Base-by-base conservation (phyloP, 352 stramenopile species). In the Globisporangium rhizosaccharum region DNA sequence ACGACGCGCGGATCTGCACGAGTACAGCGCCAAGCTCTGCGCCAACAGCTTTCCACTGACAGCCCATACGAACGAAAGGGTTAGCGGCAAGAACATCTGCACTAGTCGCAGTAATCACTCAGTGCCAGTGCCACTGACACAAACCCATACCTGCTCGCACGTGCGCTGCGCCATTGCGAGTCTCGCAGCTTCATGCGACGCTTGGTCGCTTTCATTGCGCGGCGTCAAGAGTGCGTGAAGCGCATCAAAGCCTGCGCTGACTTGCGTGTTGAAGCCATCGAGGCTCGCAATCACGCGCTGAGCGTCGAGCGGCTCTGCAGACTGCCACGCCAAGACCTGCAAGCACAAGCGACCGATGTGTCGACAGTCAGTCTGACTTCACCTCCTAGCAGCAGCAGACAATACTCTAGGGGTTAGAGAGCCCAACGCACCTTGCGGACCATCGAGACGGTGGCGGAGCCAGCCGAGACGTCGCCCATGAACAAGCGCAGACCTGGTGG, bases 381-480 rank as follows among this genome's bases (percentile, higher is more conserved):
- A 39, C 33, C 1, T 12, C 10, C 33, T 10, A 12, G 5, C 33
- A 12, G 33, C 7, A 12, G 7, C 30, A 36, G 30, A 36, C 30
- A 36, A 36, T 9, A 9, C 10, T 8, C 33, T 14, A 39, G 10
- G 33, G 2, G 33, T 6, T 39, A 39, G 33, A 12, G 1, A 10
- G 8, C 33, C 1, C 15, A 41, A 11, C 88, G 57, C 25, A 98
- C 76, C 57, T 91, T 67, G 7, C 72, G 76, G 46, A 90, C 85
- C 85, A 94, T 91, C 2, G 85, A 94, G 28, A 94, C 85, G 4
- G 85, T 92, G 2, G 80, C 90, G 2, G 91, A 98, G 45, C 96
- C 96, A 17, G 93, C 96, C 18, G 87, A 96, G 14, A 99, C 90
- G 70, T 99, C 96, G 33, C 95, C 96, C 83, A 99, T 97, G 45